Conservation (phyloP, 768 basidiomycete genomes). For the Serendipita indica region DNA sequence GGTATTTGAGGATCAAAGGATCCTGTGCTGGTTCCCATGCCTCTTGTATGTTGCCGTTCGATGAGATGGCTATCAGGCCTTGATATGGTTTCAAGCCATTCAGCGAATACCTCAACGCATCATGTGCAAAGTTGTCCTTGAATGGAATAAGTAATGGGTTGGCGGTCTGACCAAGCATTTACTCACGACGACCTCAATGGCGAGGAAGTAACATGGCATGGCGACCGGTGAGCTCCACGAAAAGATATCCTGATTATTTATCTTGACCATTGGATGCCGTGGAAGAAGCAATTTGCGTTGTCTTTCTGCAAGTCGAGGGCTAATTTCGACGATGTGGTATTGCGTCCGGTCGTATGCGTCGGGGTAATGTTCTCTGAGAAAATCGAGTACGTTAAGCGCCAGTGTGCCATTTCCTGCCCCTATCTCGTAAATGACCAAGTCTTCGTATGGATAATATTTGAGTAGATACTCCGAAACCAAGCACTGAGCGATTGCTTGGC, state of each 20-base stretch:
- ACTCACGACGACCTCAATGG: constrained; percentile 88
- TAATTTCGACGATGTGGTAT: constrained; percentile 94
- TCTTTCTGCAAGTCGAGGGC: constrained; percentile 52
- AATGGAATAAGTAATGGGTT: constrained; percentile 4
- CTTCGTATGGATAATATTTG: constrained; percentile 92
- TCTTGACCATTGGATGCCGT: constrained; percentile 49
- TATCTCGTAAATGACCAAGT: constrained; percentile 91
- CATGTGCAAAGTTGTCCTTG: constrained; percentile 94
- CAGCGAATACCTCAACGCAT: constrained; percentile 81
- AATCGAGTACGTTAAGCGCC: constrained; percentile 75
- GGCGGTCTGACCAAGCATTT: background rate
- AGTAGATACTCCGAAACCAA: constrained; percentile 84
- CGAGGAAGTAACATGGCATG: constrained; percentile 83
- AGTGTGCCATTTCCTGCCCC: constrained; percentile 97
- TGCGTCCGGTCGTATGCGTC: constrained; percentile 87
- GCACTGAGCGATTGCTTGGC: constrained; percentile 76
- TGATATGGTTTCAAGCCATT: constrained; percentile 70
- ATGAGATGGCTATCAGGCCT: constrained; percentile 63
- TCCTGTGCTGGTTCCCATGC: constrained; percentile 76
- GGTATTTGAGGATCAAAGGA: constrained; percentile 65
- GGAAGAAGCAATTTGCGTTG: constrained; percentile 54
- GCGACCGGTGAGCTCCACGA: constrained; percentile 63
- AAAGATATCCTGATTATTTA: constrained; percentile 70
- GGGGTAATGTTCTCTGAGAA: constrained; percentile 58
- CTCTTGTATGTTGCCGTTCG: constrained; percentile 65